Conservation (phyloP, 352 stramenopile genomes). For the Globisporangium iwayamae region DNA sequence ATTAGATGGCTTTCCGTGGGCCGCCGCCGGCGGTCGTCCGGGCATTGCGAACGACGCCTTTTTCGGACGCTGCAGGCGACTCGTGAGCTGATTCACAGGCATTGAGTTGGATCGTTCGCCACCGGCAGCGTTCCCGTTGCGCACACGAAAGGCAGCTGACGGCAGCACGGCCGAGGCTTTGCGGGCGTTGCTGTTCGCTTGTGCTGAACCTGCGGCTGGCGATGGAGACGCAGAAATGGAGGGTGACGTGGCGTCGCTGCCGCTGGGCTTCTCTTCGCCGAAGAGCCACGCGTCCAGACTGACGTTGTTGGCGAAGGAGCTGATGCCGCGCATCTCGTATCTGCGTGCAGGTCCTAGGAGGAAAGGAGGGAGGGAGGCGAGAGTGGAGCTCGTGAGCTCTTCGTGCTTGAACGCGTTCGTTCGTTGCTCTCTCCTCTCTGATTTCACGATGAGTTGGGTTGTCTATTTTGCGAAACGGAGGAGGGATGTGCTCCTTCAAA, state of each 20-base stretch:
- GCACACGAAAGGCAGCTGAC: neutral
- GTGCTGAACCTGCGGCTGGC: slow-evolving; percentile 5
- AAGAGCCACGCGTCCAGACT: slow-evolving; percentile 83
- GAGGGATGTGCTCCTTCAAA: neutral
- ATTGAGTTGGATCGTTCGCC: slow-evolving; percentile 27
- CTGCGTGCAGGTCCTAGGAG: neutral
- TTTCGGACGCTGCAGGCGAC: slow-evolving; percentile 22
- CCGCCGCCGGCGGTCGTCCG: neutral
- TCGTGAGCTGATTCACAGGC: slow-evolving; percentile 25
- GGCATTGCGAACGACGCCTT: slow-evolving; percentile 25
- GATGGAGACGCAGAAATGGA: neutral
- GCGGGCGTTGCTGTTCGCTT: slow-evolving; percentile 1
- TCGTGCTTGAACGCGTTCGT: neutral
- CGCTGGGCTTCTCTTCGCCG: slow-evolving; percentile 50
- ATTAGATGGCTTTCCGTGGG: neutral
- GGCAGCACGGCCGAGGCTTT: neutral
- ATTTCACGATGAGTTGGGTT: neutral
- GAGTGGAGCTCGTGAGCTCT: neutral
- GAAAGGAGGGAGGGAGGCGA: neutral
- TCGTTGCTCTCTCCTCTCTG: neutral
- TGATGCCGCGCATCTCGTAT: slow-evolving; percentile 36
- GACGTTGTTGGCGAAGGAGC: slow-evolving; percentile 32
- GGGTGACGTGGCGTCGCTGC: neutral
- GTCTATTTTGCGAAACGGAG: slow-evolving; percentile 2
- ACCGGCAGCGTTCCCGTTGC: neutral